Percentiles rank a stretch among this genome's conserved stretches.
These are phyloP conservation scores for Tagetes patula DNA, from an alignment of 129 eudicot genomes.

Conservation along the genomic window DNA sequence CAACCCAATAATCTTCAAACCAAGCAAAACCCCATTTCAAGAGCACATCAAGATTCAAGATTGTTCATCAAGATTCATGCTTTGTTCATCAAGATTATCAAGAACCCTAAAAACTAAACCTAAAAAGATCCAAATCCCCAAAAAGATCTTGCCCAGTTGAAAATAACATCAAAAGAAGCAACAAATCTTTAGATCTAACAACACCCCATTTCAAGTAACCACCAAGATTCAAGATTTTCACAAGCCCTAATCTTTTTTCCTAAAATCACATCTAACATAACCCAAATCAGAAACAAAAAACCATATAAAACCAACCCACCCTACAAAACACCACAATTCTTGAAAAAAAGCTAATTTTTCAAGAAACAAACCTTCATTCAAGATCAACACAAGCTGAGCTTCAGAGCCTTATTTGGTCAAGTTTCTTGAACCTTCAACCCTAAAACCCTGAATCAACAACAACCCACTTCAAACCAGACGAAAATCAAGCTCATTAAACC, in stretches of 20 bases:
- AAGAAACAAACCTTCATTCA: conserved; percentile 24
- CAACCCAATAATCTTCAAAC: conserved; percentile 9
- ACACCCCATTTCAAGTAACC: conserved; percentile 17
- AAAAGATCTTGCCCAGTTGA: neutral
- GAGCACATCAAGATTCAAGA: conserved; percentile 14
- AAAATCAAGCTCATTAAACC: conserved; percentile 35
- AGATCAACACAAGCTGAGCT: conserved; percentile 21
- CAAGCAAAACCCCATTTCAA: conserved; percentile 30
- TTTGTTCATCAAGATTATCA: neutral
- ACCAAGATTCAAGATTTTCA: conserved; percentile 17
- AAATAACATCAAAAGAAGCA: conserved; percentile 15
- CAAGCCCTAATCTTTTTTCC: conserved; percentile 6
- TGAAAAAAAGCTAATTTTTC: conserved; percentile 4
- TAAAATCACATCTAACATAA: neutral
- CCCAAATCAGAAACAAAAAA: neutral
- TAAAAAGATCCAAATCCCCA: neutral
- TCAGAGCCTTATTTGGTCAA: conserved; percentile 13
- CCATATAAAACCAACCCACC: neutral
- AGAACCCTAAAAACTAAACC: conserved; percentile 3
- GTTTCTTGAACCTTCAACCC: conserved; percentile 29
- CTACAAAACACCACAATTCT: neutral
- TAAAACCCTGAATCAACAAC: conserved; percentile 26
- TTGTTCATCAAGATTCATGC: neutral
- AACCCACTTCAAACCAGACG: conserved; percentile 22
- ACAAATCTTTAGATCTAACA: conserved; percentile 30